Evolutionary conservation across 1,284 basidiomycete genomes (phyloP).

Genomic region (Boletus sp.): DNA sequence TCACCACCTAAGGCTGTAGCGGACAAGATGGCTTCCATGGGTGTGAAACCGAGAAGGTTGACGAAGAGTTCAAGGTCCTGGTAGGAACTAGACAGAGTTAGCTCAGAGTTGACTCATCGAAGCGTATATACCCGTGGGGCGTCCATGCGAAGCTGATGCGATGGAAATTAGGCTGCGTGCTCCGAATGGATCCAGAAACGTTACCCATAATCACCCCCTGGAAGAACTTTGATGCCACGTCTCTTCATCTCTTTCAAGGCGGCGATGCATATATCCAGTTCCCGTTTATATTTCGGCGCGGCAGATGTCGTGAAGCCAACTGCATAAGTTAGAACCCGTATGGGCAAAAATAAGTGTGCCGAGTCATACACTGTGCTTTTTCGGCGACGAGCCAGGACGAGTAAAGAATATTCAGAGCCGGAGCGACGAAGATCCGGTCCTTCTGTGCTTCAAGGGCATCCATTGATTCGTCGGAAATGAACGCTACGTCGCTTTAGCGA

Average conservation of each 20-base stretch:
- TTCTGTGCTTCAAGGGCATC: constrained; percentile 33
- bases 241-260: constrained; percentile 34
- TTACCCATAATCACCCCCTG: constrained; percentile 34
- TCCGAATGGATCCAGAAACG: background rate
- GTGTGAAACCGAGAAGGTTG: constrained; percentile 33
- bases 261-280: constrained; percentile 32
- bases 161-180: background rate
- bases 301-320: constrained; percentile 22
- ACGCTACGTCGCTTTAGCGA: constrained; percentile 18
- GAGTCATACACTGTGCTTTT: constrained; percentile 21
- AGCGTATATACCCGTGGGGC: constrained; percentile 28
- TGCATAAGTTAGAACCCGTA: constrained; percentile 1
- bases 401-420: constrained; percentile 33
- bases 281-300: constrained; percentile 27
- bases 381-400: constrained; percentile 25
- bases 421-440: constrained; percentile 30
- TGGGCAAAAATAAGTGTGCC: too few relatives aligned
- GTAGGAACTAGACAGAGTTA: constrained; percentile 28
- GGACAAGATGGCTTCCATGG: constrained; percentile 37
- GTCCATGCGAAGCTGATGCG: constrained; percentile 34
- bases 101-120: background rate
- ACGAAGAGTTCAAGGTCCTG: constrained; percentile 37
- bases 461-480: constrained; percentile 35
- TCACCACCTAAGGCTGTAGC: constrained; percentile 37
- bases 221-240: constrained; percentile 33